Percentiles rank a stretch among this genome's conserved stretches.
These are phyloP conservation scores for Saccharomycopsis sp. DNA, from an alignment of 805 yeast species.

Conservation along the genomic window DNA sequence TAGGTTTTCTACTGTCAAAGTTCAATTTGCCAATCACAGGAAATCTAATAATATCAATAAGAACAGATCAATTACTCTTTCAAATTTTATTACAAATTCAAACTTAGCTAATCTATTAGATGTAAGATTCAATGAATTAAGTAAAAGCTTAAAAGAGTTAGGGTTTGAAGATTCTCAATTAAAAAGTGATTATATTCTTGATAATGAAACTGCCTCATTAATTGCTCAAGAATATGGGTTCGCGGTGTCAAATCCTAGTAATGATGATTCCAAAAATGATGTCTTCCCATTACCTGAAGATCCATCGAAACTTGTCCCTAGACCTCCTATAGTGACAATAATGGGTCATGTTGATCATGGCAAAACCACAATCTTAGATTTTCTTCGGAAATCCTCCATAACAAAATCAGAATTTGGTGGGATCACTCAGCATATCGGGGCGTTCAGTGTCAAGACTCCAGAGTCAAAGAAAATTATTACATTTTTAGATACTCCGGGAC, in stretches of 20 bases:
- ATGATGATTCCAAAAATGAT: slow-evolving; percentile 44
- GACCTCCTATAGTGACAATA: slow-evolving; percentile 94
- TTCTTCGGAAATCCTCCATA: slow-evolving; percentile 74
- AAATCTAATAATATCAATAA: no score
- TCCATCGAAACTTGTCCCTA: slow-evolving; percentile 40
- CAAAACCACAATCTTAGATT: slow-evolving; percentile 88
- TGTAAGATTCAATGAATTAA: slow-evolving; percentile 54
- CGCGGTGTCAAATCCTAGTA: slow-evolving; percentile 35
- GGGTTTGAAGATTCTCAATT: slow-evolving; percentile 66
- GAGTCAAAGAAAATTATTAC: slow-evolving; percentile 70
- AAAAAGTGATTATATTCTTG: slow-evolving; percentile 69
- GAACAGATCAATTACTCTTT: slow-evolving; percentile 40
- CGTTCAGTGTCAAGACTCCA: slow-evolving; percentile 82
- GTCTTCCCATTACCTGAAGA: slow-evolving; percentile 32
- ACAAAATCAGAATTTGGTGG: slow-evolving; percentile 90
- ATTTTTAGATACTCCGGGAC: slow-evolving; percentile 96
- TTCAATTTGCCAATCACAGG: no score
- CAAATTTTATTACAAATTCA: slow-evolving; percentile 72
- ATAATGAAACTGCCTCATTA: slow-evolving; percentile 76
- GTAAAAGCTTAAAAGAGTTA: slow-evolving; percentile 49
- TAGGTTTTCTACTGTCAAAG: no score
- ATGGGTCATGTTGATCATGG: slow-evolving; percentile 99
- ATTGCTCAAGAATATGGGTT: slow-evolving; percentile 87
- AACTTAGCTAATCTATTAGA: slow-evolving; percentile 68
- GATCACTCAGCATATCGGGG: slow-evolving; percentile 97